Evolutionary conservation across 306 rosid genomes (phyloP), one percentile per base, ranked within the genome.

Genomic region (Erythrophleum fordii): DNA sequence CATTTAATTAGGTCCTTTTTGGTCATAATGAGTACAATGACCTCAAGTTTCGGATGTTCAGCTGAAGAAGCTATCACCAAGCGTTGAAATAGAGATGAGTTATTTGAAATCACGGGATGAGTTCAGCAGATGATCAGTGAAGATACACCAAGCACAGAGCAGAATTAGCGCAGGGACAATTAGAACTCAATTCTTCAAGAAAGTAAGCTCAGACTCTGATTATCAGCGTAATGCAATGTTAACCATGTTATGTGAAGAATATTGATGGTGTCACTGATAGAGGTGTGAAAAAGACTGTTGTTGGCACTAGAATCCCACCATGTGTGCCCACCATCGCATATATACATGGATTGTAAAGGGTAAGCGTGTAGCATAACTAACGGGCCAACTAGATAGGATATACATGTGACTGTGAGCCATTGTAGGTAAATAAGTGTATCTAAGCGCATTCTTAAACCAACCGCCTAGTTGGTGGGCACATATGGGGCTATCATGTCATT

Each of bases 291-390:
- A 62, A 31, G 42, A 62, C 23, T 62, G 29, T 26, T 28, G 44
- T 11, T 16, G 46, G 70, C n/a, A 62, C 69, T 23, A 16, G 69
- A 29, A 62, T 62, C 23, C 1, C 8, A 8, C 23, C 6, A 12
- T 46, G 25, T 58, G 65, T 17, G 70, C 46, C 70, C 44, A 64
- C 70, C 34, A 29, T 62, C 69, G 22, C 44, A 62, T 62, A 14
- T 12, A 2, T 4, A 14, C 44, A 62, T 26, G 39, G 67, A 10
- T 29, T n/a, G 18, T 61, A 39, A 62, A 62, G 16, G 69, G 69
- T 29, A 12, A 62, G 23, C 7, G 16, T 9, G 44, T 62, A 6
- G 69, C 22, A 39, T 60, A 60, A 28, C 26, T 28, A 28, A 60
- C 10, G 39, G 20, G 67, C 67, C 3, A 60, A 60, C 2, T 28